Evolutionary conservation across 1,284 basidiomycete genomes (phyloP), one percentile per base, ranked within the genome.

Genomic region (Trametes sp.): DNA sequence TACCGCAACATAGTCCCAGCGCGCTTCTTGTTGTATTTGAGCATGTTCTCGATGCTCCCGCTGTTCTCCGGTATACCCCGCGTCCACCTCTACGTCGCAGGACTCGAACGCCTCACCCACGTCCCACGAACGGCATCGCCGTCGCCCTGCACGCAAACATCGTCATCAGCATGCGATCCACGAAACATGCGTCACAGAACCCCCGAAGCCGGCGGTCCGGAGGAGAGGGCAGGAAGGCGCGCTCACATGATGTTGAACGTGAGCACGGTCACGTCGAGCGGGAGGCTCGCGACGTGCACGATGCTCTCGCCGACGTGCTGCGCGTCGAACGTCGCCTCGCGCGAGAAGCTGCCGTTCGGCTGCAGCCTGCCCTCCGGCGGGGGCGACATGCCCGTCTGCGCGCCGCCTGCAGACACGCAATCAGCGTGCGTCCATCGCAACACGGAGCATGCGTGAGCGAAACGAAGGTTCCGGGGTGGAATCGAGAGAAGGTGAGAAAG

Each of bases 211-310:
- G 35, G 16, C 38, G 38, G 14, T 7, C 29, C 19, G 28, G 45
- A 33, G n/a, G 41, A 28, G 29, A 21, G 19, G n/a, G 29, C 26
- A 35, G 7, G 42, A 42, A 24, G 2, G 38, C 6, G 10, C 23
- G 81, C 90, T 68, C 69, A 92, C 92, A 93, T 89, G 71, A 94
- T 87, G 51, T 84, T 89, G 71, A 90, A 81, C 35, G 88, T 83
- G 45, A 93, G 81, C 54, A 94, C 84, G 28, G 89, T 88, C 2
- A 92, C 88, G 54, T 87, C 83, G 19, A 82, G 81, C 0, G 90
- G 90, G 42, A 95, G 77, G 35, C 78, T 78, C 0, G 90, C 89
- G 60, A 94, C 83, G 70, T 92, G 86, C 5, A 90, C 87, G 52
- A 95, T 77, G 2, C 88, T 83, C 59, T 86, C 80, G 0, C 86